Evolutionary conservation across 2,329 filamentous ascomycete genomes (phyloP).

Genomic region (Venturia effusa): DNA sequence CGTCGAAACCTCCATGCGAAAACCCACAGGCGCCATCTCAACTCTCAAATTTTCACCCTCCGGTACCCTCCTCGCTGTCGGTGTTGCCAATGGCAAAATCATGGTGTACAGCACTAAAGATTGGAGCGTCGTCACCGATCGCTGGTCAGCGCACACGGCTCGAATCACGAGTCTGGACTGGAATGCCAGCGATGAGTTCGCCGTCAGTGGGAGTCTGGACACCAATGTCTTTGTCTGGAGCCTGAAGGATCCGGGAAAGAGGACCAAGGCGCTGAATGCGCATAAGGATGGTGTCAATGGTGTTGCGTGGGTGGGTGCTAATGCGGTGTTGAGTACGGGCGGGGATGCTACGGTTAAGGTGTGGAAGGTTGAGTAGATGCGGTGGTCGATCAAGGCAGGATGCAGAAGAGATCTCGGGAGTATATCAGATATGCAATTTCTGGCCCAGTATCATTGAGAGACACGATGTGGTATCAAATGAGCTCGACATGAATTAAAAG

Average conservation of each 20-base stretch:
- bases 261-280: conserved; percentile 74
- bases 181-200: conserved; percentile 66
- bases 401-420: no score
- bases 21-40: conserved; percentile 62
- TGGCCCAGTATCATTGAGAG: no score
- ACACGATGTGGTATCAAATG: not conserved
- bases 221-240: conserved; percentile 93
- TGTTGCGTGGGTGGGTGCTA: conserved; percentile 60
- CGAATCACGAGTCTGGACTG: conserved; percentile 61
- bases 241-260: conserved; percentile 67
- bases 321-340: conserved; percentile 65
- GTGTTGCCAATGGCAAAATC: conserved; percentile 79
- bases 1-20: conserved; percentile 46
- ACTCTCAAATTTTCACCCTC: conserved; percentile 72
- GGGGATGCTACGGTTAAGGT: conserved; percentile 86
- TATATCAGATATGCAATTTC: no score
- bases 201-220: conserved; percentile 77
- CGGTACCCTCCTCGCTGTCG: conserved; percentile 69
- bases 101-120: conserved; percentile 59
- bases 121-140: conserved; percentile 68
- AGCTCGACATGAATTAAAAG: not conserved
- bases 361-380: conserved; percentile 43
- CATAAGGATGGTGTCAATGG: conserved; percentile 95
- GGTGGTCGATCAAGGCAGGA: no score
- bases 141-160: conserved; percentile 62